Evolutionary conservation across 805 yeast genomes (phyloP).

Genomic region (Yamadazyma phyllophila): DNA sequence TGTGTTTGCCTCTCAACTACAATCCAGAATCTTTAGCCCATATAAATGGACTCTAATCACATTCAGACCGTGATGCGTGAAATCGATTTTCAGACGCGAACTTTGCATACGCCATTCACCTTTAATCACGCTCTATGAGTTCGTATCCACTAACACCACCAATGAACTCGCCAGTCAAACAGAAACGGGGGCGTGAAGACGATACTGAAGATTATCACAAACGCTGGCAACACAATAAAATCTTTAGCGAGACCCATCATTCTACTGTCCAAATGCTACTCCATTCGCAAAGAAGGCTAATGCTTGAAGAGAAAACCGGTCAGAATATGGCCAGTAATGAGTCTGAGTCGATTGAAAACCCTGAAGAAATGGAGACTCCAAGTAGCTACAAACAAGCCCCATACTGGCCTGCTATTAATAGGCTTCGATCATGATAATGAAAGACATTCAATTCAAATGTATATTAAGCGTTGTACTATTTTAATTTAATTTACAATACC

Average conservation of each 20-base stretch:
- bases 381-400: constrained; percentile 11
- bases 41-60: too few relatives aligned
- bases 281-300: constrained; percentile 11
- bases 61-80: too few relatives aligned
- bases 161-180: constrained; percentile 1
- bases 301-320: neutral
- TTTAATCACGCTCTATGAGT: neutral
- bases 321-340: neutral
- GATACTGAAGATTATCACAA: constrained; percentile 2
- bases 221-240: constrained; percentile 14
- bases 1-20: too few relatives aligned
- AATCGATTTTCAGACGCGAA: neutral
- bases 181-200: constrained; percentile 5
- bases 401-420: constrained; percentile 14
- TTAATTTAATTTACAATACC: constrained; percentile 11
- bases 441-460: too few relatives aligned
- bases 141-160: constrained; percentile 5
- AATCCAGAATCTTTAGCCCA: too few relatives aligned
- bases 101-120: neutral
- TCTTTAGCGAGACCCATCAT: constrained; percentile 12
- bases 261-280: constrained; percentile 14
- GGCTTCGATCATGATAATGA: neutral
- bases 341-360: neutral
- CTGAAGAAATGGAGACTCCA: neutral
- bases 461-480: neutral